Base-by-base conservation (phyloP, 768 basidiomycete species). In the Boletus pseudopeckii region DNA sequence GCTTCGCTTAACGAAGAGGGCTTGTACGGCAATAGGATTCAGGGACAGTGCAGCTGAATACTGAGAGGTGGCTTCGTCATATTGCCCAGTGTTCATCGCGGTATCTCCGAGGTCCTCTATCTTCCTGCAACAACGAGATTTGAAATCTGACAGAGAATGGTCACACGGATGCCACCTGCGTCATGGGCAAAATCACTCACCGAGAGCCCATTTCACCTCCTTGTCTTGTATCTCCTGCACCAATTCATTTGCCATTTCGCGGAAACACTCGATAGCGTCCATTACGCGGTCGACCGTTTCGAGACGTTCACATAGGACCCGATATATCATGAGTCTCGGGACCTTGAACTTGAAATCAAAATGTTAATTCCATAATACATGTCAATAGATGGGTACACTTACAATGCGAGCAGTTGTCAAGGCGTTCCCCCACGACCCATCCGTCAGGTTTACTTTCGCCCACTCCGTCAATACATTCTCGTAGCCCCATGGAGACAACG, bases 241-340 rank as follows among this genome's bases (percentile, higher is more conserved):
- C 22, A 45, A 24, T 38, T 56, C 47, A 3, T 2, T 17, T 2
- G 5, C 5, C 55, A 59, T 49, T 49, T 42, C 34, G 4, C 26
- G 38, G 43, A 52, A 44, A 44, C 57, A 58, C 10, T 52, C 34
- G 11, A 22, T 13, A 0, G 43, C 54, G 1, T 58, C 46, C 4
- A 2, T 15, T 28, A 50, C 1, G 5, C 15, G 8, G 15, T 33
- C 45, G 24, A 24, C 24, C 24, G 24, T 24, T 24, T 24, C 24
- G 24, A 24, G 4, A 22, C 17, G 10, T 15, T 50, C 53, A 26
- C 48, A 57, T 4, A 57, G 2, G 1, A 9, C 49, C 4, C n/a
- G 45, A n/a, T 50, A 57, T 3, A 57, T n/a, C 1, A 5, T 0
- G 14, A 50, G 47, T 13, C 41, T 41, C 8, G 56, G 39, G 3